Percentiles rank a stretch among this genome's conserved stretches.
Conservation (phyloP, 2,329 filamentous ascomycete genomes). For the Penicillium sp. region DNA sequence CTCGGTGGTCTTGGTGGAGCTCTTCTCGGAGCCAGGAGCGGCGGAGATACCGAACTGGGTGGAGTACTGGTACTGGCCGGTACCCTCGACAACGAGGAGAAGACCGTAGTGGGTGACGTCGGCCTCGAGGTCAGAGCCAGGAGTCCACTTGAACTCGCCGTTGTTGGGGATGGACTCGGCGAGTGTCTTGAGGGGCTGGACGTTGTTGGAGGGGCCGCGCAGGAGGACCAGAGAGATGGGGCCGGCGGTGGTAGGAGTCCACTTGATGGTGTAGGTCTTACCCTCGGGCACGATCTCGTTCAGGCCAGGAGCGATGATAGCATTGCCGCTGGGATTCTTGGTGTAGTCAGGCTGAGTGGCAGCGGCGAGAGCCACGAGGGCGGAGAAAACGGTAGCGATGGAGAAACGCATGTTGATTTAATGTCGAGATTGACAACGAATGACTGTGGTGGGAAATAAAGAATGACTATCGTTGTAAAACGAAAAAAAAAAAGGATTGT, state of each 20-base stretch:
- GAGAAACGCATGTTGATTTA: slow-evolving; percentile 41
- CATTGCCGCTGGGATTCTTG: slow-evolving; percentile 49
- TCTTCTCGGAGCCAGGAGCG: slow-evolving; percentile 8
- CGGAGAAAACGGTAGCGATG: slow-evolving; percentile 34
- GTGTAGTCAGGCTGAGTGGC: slow-evolving; percentile 39
- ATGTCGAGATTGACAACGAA: slow-evolving; percentile 21
- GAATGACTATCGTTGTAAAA: slow-evolving; percentile 12
- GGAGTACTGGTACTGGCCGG: slow-evolving; percentile 60
- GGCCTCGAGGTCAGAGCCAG: slow-evolving; percentile 47
- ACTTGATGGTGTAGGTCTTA: slow-evolving; percentile 57
- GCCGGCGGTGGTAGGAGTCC: slow-evolving; percentile 45
- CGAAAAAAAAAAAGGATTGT: slow-evolving; percentile 19
- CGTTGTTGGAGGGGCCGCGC: slow-evolving; percentile 57
- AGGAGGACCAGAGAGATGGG: slow-evolving; percentile 59
- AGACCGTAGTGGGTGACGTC: slow-evolving; percentile 58
- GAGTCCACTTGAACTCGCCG: slow-evolving; percentile 57
- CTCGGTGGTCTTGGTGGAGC: slow-evolving; percentile 12
- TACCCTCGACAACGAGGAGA: slow-evolving; percentile 59
- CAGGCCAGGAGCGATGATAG: slow-evolving; percentile 53
- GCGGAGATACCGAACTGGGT: slow-evolving; percentile 60
- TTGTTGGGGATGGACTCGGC: slow-evolving; percentile 56
- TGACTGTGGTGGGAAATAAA: slow-evolving; percentile 25
- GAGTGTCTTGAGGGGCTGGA: slow-evolving; percentile 51
- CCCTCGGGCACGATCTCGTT: slow-evolving; percentile 56
- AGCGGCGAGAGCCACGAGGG: slow-evolving; percentile 40